phyloP scores from a whole-genome alignment of 208 protist genomes.

The Wallacemonas sp. region DNA sequence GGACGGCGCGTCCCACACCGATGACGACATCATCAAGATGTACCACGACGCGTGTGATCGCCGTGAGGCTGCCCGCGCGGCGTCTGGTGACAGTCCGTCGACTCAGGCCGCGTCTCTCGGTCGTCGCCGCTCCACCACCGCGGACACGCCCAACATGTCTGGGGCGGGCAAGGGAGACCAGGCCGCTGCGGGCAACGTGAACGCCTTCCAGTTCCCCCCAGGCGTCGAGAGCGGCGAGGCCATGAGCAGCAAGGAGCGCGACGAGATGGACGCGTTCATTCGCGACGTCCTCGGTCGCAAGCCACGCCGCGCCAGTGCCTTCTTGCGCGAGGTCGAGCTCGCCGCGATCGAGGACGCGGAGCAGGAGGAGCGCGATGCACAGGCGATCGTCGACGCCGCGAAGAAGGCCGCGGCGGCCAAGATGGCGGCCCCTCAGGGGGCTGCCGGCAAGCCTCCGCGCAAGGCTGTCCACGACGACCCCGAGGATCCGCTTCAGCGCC shows the following conservation, averaged over 20 bases:
- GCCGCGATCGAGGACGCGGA: background rate
- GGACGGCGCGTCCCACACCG: conserved; percentile 7
- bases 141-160: background rate
- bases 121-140: background rate
- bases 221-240: background rate
- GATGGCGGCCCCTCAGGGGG: background rate
- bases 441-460: background rate
- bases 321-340: background rate
- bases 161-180: background rate
- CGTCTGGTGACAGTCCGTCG: background rate
- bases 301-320: background rate
- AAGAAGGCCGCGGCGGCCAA: background rate
- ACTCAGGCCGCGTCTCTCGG: background rate
- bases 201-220: background rate
- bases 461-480: background rate
- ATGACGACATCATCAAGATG: conserved; percentile 26
- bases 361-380: conserved; percentile 2
- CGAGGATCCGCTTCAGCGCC: background rate
- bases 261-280: conserved; percentile 1
- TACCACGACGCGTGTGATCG: conserved; percentile 26
- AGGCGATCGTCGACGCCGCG: background rate
- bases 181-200: background rate
- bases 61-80: conserved; percentile 21
- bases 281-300: background rate
- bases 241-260: background rate